Base-by-base conservation (phyloP, 2,329 filamentous ascomycete genomes). In the Sporothrix pallida region DNA sequence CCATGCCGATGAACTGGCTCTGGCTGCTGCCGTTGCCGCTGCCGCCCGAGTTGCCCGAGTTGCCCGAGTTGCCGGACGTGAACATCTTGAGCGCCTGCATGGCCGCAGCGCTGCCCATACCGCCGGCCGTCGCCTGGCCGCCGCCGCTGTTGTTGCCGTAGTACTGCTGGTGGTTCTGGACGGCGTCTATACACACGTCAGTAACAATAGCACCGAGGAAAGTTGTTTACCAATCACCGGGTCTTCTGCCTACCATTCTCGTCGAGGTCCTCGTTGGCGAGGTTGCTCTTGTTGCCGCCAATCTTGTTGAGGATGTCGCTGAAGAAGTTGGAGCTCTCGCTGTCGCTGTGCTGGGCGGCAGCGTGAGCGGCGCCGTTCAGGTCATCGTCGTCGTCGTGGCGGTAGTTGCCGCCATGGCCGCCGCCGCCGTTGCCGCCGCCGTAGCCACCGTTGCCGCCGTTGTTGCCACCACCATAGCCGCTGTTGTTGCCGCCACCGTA, bases 31-130 rank as follows among this genome's bases (percentile, higher is more conserved):
- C 81, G 26, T 89, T 87, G 67, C 87, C 85, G 52, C 60, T 20
- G 72, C 81, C 83, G 74, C 83, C 81, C 31, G 90, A 87, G 68
- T 87, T 85, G 52, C 71, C 26, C 58, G 31, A 13, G 68, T 87
- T 85, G 52, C 71, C 26, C 58, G 31, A 13, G 60, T 54, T 37
- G 37, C 76, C 70, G 9, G 56, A 65, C 48, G 87, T 89, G 82
- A 97, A 97, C 85, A 91, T 88, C 85, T 95, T 94, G 77, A 95
- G 81, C 0, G 93, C 93, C 81, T 95, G 91, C 88, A 95, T 90
- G 20, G 93, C 94, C 75, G 93, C 93, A 71, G 95, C 91, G 78
- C 86, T 83, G 79, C 95, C 93, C 82, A 89, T 89, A 79, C 82
- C 86, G 76, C 81, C 82, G 69, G 86, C 83, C 73, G 87, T 84